These are phyloP conservation scores for Ogataea polymorpha DNA, from an alignment of 805 yeast genomes.

Conservation along the genomic window DNA sequence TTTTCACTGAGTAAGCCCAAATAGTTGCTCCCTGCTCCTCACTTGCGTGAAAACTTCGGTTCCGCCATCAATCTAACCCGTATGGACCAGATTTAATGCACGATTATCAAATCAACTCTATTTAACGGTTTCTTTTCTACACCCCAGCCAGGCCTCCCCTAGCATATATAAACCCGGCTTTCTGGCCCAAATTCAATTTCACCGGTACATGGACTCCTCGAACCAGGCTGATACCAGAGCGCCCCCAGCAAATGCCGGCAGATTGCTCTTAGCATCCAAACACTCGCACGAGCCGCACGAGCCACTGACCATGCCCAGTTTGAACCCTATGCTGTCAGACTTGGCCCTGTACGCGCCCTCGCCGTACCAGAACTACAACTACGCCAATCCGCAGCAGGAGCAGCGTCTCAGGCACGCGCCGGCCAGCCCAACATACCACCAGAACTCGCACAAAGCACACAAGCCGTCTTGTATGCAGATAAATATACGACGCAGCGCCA, in stretches of 20 bases:
- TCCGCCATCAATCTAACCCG: not conserved
- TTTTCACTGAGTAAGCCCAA: not conserved
- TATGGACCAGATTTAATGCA: slow-evolving; percentile 8
- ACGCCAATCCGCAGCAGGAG: not conserved
- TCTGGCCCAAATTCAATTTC: not conserved
- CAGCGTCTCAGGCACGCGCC: not conserved
- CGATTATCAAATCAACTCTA: not conserved
- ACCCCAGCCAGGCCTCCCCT: not conserved
- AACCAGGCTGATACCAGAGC: not conserved
- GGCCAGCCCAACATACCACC: slow-evolving; percentile 3
- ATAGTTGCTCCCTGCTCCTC: slow-evolving; percentile 2
- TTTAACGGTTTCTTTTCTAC: slow-evolving; percentile 3
- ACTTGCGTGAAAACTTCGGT: not conserved
- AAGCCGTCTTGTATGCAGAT: not conserved
- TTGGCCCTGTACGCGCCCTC: not conserved
- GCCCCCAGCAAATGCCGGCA: not conserved
- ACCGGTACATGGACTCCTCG: not conserved
- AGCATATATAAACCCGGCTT: not conserved
- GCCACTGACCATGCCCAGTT: not conserved
- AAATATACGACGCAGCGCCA: slow-evolving; percentile 1
- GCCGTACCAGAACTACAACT: slow-evolving; percentile 1
- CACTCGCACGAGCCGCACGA: not conserved
- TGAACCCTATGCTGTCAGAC: not conserved
- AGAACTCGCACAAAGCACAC: not conserved
- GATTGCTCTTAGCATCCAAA: not conserved